phyloP scores from a whole-genome alignment of 2,329 filamentous ascomycete species.

The Sporothrix protearum region DNA sequence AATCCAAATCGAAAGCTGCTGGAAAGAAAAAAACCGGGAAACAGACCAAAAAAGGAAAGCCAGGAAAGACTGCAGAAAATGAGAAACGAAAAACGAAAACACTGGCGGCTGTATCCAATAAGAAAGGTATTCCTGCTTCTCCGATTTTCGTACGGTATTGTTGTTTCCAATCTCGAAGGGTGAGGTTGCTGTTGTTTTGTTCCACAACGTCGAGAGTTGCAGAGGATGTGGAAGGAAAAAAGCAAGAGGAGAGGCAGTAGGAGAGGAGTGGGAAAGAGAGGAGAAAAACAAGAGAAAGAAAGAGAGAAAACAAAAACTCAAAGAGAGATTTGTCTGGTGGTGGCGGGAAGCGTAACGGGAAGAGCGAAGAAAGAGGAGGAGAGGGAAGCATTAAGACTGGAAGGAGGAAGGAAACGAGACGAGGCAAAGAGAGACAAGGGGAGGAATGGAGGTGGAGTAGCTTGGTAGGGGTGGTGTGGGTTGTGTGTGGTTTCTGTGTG shows the following conservation, averaged over 20 bases:
- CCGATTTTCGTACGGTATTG: not conserved
- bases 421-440: not conserved
- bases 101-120: not conserved
- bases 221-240: not conserved
- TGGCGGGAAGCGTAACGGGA: not conserved
- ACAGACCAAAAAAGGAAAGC: not conserved
- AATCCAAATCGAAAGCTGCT: not conserved
- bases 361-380: not conserved
- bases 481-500: too few relatives aligned
- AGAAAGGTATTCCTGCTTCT: not conserved
- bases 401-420: slow-evolving; percentile 14
- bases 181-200: not conserved
- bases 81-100: not conserved
- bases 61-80: not conserved
- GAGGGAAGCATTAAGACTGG: slow-evolving; percentile 1
- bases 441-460: slow-evolving; percentile 9
- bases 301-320: not conserved
- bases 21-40: not conserved
- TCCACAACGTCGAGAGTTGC: slow-evolving; percentile 3
- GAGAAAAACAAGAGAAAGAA: not conserved
- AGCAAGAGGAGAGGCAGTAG: too few relatives aligned
- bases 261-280: not conserved
- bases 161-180: not conserved
- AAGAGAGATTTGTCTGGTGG: not conserved
- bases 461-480: slow-evolving; percentile 5